Evolutionary conservation across 23 red algal genomes (phyloP), one percentile per base, ranked within the genome.

Genomic region (Gracilariopsis chorda): DNA sequence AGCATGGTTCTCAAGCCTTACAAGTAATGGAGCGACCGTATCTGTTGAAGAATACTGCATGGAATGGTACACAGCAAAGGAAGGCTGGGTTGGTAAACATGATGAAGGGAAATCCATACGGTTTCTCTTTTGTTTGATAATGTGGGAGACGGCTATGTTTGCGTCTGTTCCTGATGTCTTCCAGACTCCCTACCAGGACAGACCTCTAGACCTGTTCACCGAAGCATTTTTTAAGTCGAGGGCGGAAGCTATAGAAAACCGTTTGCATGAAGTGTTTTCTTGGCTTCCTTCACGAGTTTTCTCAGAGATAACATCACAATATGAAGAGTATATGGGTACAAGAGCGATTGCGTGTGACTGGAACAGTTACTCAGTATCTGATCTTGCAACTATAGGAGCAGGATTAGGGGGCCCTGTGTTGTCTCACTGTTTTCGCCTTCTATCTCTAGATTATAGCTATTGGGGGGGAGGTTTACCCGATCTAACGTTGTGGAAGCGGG

Each of bases 401-500:
- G 92, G 84, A 25, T 59, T 98, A 71, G 92, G 92, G 25, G 86
- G 76, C 37, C 35, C 17, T 40, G 86, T 69, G 0, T 63, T 98
- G 27, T 77, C 86, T 24, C 85, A 76, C 63, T 83, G 81, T 44
- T 91, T 80, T 51, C 76, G 80, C 37, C 88, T 86, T 32, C 68
- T 98, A 19, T 88, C 51, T 0, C 65, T 29, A 16, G 92, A 98
- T 59, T 98, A 86, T 51, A 45, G n/a, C 43, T 98, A 98, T 77
- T 98, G 95, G 95, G 52, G 30, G 0, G 86, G 84, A 20, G 95
- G 95, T 19, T 82, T 88, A 55, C 95, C 95, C 0, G 95, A 98
- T 70, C 78, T 98, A 25, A 67, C 93, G 9, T 55, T 98, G n/a
- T 98, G 95, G 95, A 83, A 83, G 36, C 27, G 10, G n/a, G 16